phyloP scores from a whole-genome alignment of 495 filamentous ascomycete genomes.

The Cryomyces minteri region DNA sequence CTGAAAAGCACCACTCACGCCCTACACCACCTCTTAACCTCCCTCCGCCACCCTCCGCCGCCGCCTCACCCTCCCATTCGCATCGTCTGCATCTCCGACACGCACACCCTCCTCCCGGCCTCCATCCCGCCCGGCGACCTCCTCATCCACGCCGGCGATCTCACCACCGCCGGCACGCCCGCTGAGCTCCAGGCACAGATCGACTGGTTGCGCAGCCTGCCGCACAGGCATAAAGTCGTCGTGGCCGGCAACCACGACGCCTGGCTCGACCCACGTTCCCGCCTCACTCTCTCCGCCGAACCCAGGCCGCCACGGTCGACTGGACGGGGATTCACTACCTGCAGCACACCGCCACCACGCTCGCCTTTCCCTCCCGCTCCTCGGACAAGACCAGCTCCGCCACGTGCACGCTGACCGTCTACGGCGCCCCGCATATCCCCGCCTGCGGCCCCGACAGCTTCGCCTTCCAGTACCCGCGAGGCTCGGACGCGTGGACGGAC shows the following conservation, averaged over 20 bases:
- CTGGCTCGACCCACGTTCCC: conserved; percentile 45
- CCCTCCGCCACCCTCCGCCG: conserved; percentile 41
- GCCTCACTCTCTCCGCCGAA: conserved; percentile 20
- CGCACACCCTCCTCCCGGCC: conserved; percentile 42
- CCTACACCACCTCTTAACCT: conserved; percentile 41
- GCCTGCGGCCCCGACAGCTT: conserved; percentile 37
- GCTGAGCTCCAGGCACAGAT: conserved; percentile 57
- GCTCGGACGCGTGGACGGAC: conserved; percentile 40
- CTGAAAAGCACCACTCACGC: conserved; percentile 25
- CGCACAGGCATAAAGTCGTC: conserved; percentile 62
- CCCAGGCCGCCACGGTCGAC: conserved; percentile 23
- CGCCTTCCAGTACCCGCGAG: conserved; percentile 48
- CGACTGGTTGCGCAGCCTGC: conserved; percentile 57
- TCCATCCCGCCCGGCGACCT: conserved; percentile 59
- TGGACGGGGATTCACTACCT: conserved; percentile 44
- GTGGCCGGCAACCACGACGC: conserved; percentile 84
- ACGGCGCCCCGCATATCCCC: conserved; percentile 48
- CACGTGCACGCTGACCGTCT: conserved; percentile 26
- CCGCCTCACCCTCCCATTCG: conserved; percentile 33
- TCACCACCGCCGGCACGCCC: conserved; percentile 52
- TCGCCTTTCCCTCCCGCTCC: conserved; percentile 19
- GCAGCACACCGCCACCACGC: conserved; percentile 31
- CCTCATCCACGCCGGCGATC: conserved; percentile 77
- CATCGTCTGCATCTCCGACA: conserved; percentile 82
- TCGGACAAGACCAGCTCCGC: conserved; percentile 10